These are phyloP conservation scores for Sophora flavescens DNA, from an alignment of 306 rosid genomes.

Conservation along the genomic window DNA sequence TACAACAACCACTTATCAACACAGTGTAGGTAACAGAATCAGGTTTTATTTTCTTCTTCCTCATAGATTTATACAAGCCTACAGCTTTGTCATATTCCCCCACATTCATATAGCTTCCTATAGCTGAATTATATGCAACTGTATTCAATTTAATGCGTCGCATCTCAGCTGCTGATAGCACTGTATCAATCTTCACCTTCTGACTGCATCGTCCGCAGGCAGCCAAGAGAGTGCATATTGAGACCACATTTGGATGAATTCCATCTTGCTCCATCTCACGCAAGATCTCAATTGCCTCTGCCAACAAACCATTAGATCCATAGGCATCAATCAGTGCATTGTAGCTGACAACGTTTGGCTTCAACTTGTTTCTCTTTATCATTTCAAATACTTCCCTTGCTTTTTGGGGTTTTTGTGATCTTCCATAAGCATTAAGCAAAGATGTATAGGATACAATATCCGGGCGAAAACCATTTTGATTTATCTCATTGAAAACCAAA, in stretches of 20 bases:
- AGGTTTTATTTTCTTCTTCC: slow-evolving; percentile 67
- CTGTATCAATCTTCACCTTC: slow-evolving; percentile 86
- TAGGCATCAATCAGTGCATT: slow-evolving; percentile 92
- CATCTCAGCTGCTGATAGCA: slow-evolving; percentile 85
- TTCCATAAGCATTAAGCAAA: slow-evolving; percentile 87
- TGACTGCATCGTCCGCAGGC: slow-evolving; percentile 88
- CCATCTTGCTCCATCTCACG: slow-evolving; percentile 92
- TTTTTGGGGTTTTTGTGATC: slow-evolving; percentile 75
- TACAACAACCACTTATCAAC: slow-evolving; percentile 93
- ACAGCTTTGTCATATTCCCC: slow-evolving; percentile 84
- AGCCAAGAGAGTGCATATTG: slow-evolving; percentile 88
- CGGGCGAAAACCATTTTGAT: slow-evolving; percentile 69
- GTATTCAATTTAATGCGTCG: slow-evolving; percentile 87
- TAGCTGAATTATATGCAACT: slow-evolving; percentile 88
- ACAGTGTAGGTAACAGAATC: slow-evolving; percentile 83
- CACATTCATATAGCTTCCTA: slow-evolving; percentile 86
- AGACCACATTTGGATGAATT: slow-evolving; percentile 86
- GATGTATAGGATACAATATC: slow-evolving; percentile 95
- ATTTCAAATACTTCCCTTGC: slow-evolving; percentile 72
- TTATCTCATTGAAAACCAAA: slow-evolving; percentile 72
- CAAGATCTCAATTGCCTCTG: slow-evolving; percentile 77
- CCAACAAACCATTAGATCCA: slow-evolving; percentile 85
- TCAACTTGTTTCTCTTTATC: slow-evolving; percentile 74
- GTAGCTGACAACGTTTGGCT: slow-evolving; percentile 88
- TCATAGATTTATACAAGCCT: slow-evolving; percentile 73